These are phyloP conservation scores for Rhododendron henanense DNA, from an alignment of 148 eudicot genomes.

Conservation along the genomic window DNA sequence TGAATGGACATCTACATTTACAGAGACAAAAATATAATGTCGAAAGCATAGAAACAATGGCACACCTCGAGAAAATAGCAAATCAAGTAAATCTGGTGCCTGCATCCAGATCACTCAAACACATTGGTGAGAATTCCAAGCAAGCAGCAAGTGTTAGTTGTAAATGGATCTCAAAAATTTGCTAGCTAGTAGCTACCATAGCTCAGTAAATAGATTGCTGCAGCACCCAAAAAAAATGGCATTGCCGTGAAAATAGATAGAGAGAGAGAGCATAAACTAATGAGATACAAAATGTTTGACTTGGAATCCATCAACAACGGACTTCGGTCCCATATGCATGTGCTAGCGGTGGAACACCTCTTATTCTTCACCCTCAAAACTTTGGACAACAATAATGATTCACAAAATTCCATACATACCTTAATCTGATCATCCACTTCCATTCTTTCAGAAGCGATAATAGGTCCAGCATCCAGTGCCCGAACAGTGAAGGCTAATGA, in stretches of 20 bases:
- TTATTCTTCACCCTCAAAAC: slow-evolving; percentile 1
- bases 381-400: neutral
- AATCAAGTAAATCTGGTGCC: slow-evolving; percentile 84
- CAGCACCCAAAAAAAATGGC: neutral
- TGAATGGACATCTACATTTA: neutral
- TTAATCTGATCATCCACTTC: slow-evolving; percentile 67
- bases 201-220: neutral
- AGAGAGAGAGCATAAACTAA: neutral
- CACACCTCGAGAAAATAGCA: slow-evolving; percentile 69
- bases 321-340: neutral
- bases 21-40: neutral
- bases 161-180: neutral
- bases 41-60: slow-evolving; percentile 9
- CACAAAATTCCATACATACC: slow-evolving; percentile 32
- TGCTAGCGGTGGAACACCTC: neutral
- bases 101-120: slow-evolving; percentile 39
- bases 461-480: slow-evolving; percentile 90
- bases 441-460: slow-evolving; percentile 63
- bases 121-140: slow-evolving; percentile 18
- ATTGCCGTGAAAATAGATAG: neutral
- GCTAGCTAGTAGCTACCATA: neutral
- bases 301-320: neutral
- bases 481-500: slow-evolving; percentile 89
- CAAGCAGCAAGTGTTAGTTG: neutral
- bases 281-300: neutral